Conservation (phyloP, 345 rosid species). For the Rhodomyrtus tomentosa region DNA sequence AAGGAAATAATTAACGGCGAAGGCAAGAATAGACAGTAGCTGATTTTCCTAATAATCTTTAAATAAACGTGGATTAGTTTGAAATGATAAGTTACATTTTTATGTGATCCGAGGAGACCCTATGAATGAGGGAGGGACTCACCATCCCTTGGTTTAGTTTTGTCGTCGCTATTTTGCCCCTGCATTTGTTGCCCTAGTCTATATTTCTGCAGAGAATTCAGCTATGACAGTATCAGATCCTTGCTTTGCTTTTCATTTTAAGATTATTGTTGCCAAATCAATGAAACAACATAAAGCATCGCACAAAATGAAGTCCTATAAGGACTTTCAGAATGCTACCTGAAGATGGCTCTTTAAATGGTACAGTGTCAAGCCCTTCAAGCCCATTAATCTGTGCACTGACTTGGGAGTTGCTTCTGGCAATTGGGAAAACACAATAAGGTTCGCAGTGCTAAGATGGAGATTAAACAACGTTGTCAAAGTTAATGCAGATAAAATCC, state of each 20-base stretch:
- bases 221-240: not conserved
- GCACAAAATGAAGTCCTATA: not conserved
- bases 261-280: not conserved
- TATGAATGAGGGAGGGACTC: not conserved
- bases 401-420: slow-evolving; percentile 93
- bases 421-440: not conserved
- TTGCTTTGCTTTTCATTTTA: not conserved
- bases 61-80: not conserved
- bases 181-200: slow-evolving; percentile 64
- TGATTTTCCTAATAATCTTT: not conserved
- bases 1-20: not conserved
- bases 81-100: not conserved
- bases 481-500: not conserved
- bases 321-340: slow-evolving; percentile 19
- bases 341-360: slow-evolving; percentile 94
- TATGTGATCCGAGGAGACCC: not conserved
- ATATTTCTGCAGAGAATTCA: slow-evolving; percentile 44
- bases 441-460: not conserved
- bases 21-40: not conserved
- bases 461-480: not conserved
- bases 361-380: slow-evolving; percentile 85
- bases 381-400: slow-evolving; percentile 74
- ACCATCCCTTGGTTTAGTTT: slow-evolving; percentile 37
- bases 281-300: not conserved
- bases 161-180: slow-evolving; percentile 29